Percentiles rank a stretch among this genome's conserved stretches.
phyloP scores from a whole-genome alignment of 2,329 filamentous ascomycete genomes.

The Ceratocystis variospora region DNA sequence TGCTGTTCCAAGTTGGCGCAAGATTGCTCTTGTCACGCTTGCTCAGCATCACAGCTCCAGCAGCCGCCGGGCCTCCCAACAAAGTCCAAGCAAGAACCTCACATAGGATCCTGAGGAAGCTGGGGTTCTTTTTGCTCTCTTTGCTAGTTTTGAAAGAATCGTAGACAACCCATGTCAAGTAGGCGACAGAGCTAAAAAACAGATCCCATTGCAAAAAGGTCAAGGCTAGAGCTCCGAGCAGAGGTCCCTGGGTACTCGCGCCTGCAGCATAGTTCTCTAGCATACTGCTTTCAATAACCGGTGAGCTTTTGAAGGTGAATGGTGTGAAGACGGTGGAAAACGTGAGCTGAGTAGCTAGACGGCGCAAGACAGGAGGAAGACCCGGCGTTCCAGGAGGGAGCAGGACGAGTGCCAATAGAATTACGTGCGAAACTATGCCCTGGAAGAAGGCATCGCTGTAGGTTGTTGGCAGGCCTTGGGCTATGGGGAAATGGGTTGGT shows the following conservation, averaged over 20 bases:
- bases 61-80: conserved; percentile 4
- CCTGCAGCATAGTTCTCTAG: neutral
- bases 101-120: neutral
- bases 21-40: neutral
- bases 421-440: neutral
- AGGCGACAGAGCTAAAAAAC: neutral
- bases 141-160: neutral
- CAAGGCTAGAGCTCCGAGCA: neutral
- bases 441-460: conserved; percentile 2
- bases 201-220: conserved; percentile 15
- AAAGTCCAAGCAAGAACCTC: neutral
- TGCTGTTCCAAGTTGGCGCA: neutral
- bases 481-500: neutral
- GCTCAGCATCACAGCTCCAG: conserved; percentile 4
- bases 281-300: neutral
- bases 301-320: conserved; percentile 1
- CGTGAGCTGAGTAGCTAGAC: neutral
- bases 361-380: neutral
- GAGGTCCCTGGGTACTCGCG: neutral
- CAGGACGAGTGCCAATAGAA: neutral
- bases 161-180: conserved; percentile 5
- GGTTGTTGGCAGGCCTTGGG: neutral
- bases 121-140: neutral
- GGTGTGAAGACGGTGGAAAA: neutral
- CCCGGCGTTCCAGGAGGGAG: neutral